phyloP scores from a whole-genome alignment of 116 monocot species.

The Phalaenopsis hybrid region DNA sequence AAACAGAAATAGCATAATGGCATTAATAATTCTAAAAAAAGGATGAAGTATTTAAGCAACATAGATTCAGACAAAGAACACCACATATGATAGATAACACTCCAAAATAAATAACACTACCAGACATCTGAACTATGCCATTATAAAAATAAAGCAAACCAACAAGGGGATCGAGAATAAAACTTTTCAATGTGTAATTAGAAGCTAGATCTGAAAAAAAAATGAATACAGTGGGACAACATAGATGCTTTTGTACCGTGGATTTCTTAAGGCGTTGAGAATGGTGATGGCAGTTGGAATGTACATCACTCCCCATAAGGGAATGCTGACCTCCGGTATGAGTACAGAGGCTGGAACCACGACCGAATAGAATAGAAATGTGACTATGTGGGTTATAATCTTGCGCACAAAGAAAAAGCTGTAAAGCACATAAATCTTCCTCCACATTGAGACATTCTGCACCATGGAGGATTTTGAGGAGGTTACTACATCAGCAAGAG shows the following conservation, averaged over 20 bases:
- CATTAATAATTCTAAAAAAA: background rate
- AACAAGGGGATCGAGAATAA: background rate
- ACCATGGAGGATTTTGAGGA: background rate
- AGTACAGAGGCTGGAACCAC: conserved; percentile 39
- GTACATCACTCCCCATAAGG: conserved; percentile 43
- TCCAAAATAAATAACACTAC: background rate
- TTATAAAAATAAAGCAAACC: background rate
- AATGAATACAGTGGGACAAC: too few species aligned
- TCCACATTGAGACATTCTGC: conserved; percentile 34
- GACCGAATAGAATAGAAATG: conserved; percentile 35
- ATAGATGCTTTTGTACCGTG: conserved; percentile 20
- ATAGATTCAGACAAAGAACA: background rate
- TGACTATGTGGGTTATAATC: conserved; percentile 30
- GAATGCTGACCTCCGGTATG: conserved; percentile 31
- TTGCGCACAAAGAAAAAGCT: conserved; percentile 49
- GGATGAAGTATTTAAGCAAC: too few species aligned
- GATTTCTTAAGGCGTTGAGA: conserved; percentile 34
- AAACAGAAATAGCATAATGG: background rate
- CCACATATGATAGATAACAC: background rate
- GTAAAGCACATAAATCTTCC: conserved; percentile 40
- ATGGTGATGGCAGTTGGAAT: conserved; percentile 32
- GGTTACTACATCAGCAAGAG: background rate
- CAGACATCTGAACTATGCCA: background rate
- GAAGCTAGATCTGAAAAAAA: background rate
- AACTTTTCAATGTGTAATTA: background rate